Base-by-base conservation (phyloP, 805 yeast species). In the Priceomyces haplophilus region DNA sequence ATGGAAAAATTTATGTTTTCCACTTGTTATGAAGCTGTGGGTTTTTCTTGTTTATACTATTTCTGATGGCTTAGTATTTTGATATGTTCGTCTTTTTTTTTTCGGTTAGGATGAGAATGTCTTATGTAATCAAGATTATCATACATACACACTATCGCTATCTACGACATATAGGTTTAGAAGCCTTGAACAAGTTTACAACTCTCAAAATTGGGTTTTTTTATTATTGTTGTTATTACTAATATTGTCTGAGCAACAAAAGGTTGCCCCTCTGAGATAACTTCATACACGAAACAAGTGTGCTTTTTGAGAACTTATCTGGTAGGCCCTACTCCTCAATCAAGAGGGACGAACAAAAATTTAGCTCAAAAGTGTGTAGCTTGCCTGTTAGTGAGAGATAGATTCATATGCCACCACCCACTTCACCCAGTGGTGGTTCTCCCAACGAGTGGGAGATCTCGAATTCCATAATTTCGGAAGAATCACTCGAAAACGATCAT, bases 391-490 rank as follows among this genome's bases (percentile, higher is more conserved):
- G n/a, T n/a, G n/a, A n/a, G n/a, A n/a, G n/a, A n/a, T n/a, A n/a
- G 13, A 16, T 18, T n/a, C 21, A 25, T 17, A 45, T 45, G 48
- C 48, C 48, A 15, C 48, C 48, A 19, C 48, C 45, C n/a, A 35
- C 48, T 8, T 42, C 46, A 5, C 48, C 48, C 7, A 29, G 40
- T 15, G 37, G 41, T 29, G 34, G 21, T 10, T 27, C 29, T 23
- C 41, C 36, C 11, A 18, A 24, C 15, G 34, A 21, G 3, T 30
- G 44, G 41, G 43, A 41, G 16, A 27, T 41, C 11, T 33, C 41
- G 6, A 41, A 37, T 25, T 33, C 44, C 12, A 32, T 38, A 12
- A 25, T 23, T 30, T 41, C 33, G 8, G 29, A 12, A 13, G 35
- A 23, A 16, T 40, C 38, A 13, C 19, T 20, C 12, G 38, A 31